Evolutionary conservation across 176 grass and related monocot species (phyloP), one percentile per base, ranked within the genome.

Genomic region (Areca catechu): DNA sequence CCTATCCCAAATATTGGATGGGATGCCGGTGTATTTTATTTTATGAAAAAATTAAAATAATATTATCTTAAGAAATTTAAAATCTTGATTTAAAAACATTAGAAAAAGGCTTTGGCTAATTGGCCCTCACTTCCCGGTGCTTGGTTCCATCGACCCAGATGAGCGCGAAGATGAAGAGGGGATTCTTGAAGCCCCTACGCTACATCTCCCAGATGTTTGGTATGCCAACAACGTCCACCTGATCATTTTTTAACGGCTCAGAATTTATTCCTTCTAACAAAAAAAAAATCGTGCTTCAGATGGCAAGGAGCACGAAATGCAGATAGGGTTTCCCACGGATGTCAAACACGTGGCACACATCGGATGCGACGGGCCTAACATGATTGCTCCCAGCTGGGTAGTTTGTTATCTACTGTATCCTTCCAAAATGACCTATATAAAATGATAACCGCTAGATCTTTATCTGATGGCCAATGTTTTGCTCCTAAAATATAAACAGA

Each of bases 281-380:
- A 17, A 20, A 7, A 17, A 55, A 63, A 16, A 30, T 0, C 51
- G 9, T 62, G 4, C 15, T 16, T 24, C 63, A 86, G 82, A 83
- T 69, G 60, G 69, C 2, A 91, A 97, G 69, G 88, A 93, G 16
- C 73, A 55, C 4, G 92, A 97, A 1, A 37, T 97, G 64, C 71
- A 88, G 74, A 97, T 97, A 12, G 92, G 92, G 51, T 76, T 88
- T 48, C 92, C 92, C 19, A 97, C 92, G 19, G 86, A 97, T 60
- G 86, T 97, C 49, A 90, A 87, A 62, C 92, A 97, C 50, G 80
- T 97, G 74, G 92, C 86, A 0, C 92, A 97, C 64, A 97, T 97
- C 3, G 92, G 92, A 66, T 84, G 75, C 61, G 82, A 89, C 0
- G 86, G 83, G 16, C 68, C 83, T 4, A 78, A 62, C 16, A 53